These are phyloP conservation scores for Ilex asprella DNA, from an alignment of 257 asterid genomes.

Conservation along the genomic window DNA sequence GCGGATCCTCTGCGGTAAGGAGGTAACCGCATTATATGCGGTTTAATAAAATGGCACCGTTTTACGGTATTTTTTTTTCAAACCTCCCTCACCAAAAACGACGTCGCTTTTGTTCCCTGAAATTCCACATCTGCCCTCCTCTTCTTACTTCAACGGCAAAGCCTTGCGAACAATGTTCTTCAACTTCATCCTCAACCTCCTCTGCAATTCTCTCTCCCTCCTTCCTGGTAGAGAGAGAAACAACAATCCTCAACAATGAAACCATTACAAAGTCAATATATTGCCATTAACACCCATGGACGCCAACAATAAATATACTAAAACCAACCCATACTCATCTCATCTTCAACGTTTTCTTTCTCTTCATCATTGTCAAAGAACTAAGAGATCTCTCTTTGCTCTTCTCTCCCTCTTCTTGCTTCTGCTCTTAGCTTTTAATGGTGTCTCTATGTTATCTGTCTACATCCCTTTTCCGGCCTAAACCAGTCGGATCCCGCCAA, in stretches of 20 bases:
- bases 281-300: slow-evolving; percentile 29
- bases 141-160: too few species aligned
- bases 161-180: slow-evolving; percentile 9
- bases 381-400: slow-evolving; percentile 44
- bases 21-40: too few species aligned
- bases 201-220: too few species aligned
- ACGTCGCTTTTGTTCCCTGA: too few species aligned
- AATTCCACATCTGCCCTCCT: too few species aligned
- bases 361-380: slow-evolving; percentile 26
- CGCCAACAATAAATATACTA: slow-evolving; percentile 5
- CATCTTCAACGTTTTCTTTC: slow-evolving; percentile 20
- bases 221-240: too few species aligned
- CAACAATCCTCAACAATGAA: too few species aligned
- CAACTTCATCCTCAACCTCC: slow-evolving; percentile 9
- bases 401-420: slow-evolving; percentile 39
- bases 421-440: slow-evolving; percentile 50
- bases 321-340: background rate
- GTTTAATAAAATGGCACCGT: too few species aligned
- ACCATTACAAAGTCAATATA: background rate
- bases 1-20: too few species aligned
- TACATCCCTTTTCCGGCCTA: slow-evolving; percentile 39
- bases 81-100: too few species aligned
- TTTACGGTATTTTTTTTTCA: too few species aligned
- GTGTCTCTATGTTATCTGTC: slow-evolving; percentile 43
- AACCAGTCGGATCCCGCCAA: slow-evolving; percentile 24